Evolutionary conservation across 2,329 filamentous ascomycete genomes (phyloP).

Genomic region (Cyphellophora attinorum): DNA sequence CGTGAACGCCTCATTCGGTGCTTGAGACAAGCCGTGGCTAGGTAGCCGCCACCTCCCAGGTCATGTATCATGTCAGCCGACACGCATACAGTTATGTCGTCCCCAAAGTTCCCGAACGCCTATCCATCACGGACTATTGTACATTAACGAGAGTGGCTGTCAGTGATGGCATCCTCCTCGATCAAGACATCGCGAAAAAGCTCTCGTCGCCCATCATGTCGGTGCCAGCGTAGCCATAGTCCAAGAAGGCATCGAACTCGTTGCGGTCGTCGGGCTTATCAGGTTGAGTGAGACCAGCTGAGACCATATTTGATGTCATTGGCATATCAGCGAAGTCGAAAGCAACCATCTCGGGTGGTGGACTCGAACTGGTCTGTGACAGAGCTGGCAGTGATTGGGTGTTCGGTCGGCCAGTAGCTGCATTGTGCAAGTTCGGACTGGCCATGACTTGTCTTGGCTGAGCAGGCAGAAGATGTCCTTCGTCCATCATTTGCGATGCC

Average conservation of each 20-base stretch:
- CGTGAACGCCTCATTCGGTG: too few relatives aligned
- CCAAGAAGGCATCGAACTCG: constrained; percentile 20
- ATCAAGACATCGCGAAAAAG: neutral
- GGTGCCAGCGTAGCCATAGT: constrained; percentile 10
- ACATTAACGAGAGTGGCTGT: neutral
- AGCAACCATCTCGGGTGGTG: constrained; percentile 14
- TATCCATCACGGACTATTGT: too few relatives aligned
- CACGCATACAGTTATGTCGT: too few relatives aligned
- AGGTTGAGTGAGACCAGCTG: constrained; percentile 7
- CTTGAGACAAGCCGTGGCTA: too few relatives aligned
- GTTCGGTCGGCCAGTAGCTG: too few relatives aligned
- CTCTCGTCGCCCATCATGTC: neutral
- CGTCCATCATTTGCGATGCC: too few relatives aligned
- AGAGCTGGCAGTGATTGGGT: constrained; percentile 15
- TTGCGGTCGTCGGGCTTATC: constrained; percentile 14
- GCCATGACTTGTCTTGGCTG: too few relatives aligned
- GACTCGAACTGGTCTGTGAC: constrained; percentile 16
- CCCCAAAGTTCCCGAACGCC: too few relatives aligned
- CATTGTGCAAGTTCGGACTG: too few relatives aligned
- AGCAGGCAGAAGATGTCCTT: too few relatives aligned
- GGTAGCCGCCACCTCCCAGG: too few relatives aligned
- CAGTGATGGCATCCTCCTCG: neutral
- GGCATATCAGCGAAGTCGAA: constrained; percentile 16
- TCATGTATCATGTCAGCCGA: too few relatives aligned
- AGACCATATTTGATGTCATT: constrained; percentile 4